These are phyloP conservation scores for Pseudocercospora eumusae DNA, from an alignment of 2,329 filamentous ascomycete species.

Conservation along the genomic window DNA sequence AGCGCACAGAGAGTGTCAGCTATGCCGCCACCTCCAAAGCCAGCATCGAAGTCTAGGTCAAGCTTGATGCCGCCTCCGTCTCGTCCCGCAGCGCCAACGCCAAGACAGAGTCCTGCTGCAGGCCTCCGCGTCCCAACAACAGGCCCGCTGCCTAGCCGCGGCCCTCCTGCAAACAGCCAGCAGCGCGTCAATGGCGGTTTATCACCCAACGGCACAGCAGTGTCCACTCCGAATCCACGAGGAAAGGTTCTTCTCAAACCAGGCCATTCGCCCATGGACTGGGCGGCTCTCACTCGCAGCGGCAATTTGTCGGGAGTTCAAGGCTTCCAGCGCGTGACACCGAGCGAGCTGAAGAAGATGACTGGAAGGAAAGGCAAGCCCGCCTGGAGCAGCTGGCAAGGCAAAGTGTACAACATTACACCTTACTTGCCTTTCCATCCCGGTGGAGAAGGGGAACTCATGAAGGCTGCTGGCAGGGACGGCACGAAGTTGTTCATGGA, in stretches of 20 bases:
- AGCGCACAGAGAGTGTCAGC: conserved; percentile 49
- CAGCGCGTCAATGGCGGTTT: conserved; percentile 42
- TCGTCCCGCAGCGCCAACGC: conserved; percentile 21
- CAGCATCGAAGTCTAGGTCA: conserved; percentile 15
- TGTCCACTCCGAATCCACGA: conserved; percentile 46
- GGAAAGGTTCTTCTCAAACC: conserved; percentile 80
- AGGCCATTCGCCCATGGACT: conserved; percentile 92
- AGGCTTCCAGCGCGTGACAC: conserved; percentile 71
- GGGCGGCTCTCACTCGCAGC: conserved; percentile 77
- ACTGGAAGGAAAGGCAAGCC: conserved; percentile 79
- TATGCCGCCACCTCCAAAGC: conserved; percentile 40
- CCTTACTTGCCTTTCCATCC: conserved; percentile 91
- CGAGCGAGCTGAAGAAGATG: conserved; percentile 72
- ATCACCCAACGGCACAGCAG: conserved; percentile 36
- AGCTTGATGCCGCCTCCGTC: conserved; percentile 37
- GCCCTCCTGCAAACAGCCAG: conserved; percentile 43
- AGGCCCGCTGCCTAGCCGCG: conserved; percentile 53
- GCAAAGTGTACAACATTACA: conserved; percentile 90
- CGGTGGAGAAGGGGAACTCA: conserved; percentile 77
- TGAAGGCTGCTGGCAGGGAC: conserved; percentile 75
- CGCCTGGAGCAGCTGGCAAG: conserved; percentile 87
- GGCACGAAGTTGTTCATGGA: conserved; percentile 63
- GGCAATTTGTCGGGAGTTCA: conserved; percentile 51
- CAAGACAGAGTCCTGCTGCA: conserved; percentile 37
- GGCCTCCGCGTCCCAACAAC: conserved; percentile 47